These are phyloP conservation scores for Solanum okadae DNA, from an alignment of 257 asterid genomes.

Conservation along the genomic window DNA sequence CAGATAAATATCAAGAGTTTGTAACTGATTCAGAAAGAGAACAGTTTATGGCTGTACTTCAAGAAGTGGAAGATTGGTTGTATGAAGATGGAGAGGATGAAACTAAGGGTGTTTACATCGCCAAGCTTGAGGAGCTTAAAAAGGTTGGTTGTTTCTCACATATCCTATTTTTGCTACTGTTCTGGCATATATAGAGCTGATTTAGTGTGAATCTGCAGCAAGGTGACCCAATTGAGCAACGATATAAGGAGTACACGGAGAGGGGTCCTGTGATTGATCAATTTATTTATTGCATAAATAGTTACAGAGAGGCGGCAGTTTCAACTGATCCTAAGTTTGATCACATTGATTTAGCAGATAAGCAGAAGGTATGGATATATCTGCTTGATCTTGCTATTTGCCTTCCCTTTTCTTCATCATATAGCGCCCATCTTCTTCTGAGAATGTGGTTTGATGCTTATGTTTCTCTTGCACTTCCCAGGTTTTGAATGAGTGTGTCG, in stretches of 20 bases:
- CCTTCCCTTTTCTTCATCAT: neutral
- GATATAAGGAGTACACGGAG: conserved; percentile 67
- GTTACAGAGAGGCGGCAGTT: conserved; percentile 80
- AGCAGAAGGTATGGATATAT: conserved; percentile 48
- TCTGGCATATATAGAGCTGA: neutral
- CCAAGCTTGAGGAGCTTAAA: conserved; percentile 85
- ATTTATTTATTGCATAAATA: conserved; percentile 49
- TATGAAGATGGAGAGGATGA: conserved; percentile 98
- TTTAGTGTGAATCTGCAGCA: conserved; percentile 36
- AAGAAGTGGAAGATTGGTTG: conserved; percentile 94
- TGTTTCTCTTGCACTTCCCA: conserved; percentile 6
- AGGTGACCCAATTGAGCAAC: conserved; percentile 87
- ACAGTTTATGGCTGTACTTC: conserved; percentile 56
- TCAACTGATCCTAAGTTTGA: conserved; percentile 69
- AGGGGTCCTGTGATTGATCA: conserved; percentile 74
- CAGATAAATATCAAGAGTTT: conserved; percentile 60
- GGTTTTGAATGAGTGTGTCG: conserved; percentile 80
- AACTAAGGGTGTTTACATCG: conserved; percentile 55
- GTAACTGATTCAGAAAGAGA: conserved; percentile 69
- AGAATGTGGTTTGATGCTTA: neutral
- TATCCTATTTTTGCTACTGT: neutral
- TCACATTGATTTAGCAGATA: conserved; percentile 71
- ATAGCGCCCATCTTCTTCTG: neutral
- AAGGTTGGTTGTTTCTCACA: conserved; percentile 13
- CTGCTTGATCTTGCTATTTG: neutral